A percentile compares a stretch with the other conserved stretches of the same genome.
Conservation (phyloP, 768 basidiomycete genomes). For the Pisolithus microcarpus region DNA sequence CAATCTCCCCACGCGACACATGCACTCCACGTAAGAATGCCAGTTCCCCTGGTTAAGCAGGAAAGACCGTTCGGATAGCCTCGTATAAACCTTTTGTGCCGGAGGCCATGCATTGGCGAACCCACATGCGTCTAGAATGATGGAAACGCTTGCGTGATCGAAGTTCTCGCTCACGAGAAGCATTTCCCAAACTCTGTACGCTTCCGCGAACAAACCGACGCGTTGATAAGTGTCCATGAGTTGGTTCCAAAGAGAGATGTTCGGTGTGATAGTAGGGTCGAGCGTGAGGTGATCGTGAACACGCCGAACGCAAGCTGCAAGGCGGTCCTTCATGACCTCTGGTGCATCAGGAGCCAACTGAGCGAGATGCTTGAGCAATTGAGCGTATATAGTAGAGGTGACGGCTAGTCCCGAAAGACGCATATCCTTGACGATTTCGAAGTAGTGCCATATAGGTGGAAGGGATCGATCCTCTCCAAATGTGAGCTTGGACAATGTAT, state of each 20-base stretch:
- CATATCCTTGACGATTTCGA: slow-evolving; percentile 79
- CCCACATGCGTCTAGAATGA: slow-evolving; percentile 82
- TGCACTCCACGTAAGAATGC: slow-evolving; percentile 78
- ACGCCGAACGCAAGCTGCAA: slow-evolving; percentile 49
- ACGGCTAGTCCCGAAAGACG: slow-evolving; percentile 51
- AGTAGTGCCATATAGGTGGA: slow-evolving; percentile 49
- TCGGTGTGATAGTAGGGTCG: slow-evolving; percentile 69
- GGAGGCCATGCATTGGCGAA: slow-evolving; percentile 43
- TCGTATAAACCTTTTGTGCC: slow-evolving; percentile 49
- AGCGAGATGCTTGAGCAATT: slow-evolving; percentile 53
- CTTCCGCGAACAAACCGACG: slow-evolving; percentile 62
- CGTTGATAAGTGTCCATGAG: slow-evolving; percentile 87
- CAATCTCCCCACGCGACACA: slow-evolving; percentile 63
- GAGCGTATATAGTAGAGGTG: slow-evolving; percentile 56
- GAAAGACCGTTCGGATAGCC: slow-evolving; percentile 44
- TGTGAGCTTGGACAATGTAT: slow-evolving; percentile 53
- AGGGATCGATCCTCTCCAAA: slow-evolving; percentile 35
- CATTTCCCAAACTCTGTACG: slow-evolving; percentile 75
- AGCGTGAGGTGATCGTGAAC: slow-evolving; percentile 74
- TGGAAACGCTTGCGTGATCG: slow-evolving; percentile 62
- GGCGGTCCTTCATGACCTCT: slow-evolving; percentile 20
- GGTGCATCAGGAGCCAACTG: slow-evolving; percentile 31
- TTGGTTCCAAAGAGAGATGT: slow-evolving; percentile 67
- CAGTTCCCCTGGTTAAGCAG: slow-evolving; percentile 61
- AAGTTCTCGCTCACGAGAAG: slow-evolving; percentile 53